Conservation (phyloP, 2,329 filamentous ascomycete genomes). For the Neurospora crassa region DNA sequence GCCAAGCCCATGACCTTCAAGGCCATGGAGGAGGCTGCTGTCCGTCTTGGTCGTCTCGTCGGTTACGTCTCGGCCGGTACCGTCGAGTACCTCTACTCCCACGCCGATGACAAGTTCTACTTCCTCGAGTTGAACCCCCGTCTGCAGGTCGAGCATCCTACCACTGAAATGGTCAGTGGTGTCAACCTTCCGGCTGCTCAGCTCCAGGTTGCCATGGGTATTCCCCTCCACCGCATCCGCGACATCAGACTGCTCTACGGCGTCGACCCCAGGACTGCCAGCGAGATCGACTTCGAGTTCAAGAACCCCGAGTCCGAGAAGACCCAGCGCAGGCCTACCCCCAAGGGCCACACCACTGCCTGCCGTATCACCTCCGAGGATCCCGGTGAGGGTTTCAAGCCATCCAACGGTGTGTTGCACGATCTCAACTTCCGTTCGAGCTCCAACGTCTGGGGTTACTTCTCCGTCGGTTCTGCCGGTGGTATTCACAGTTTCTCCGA, state of each 20-base stretch:
- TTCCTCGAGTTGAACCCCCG: conserved; percentile 97
- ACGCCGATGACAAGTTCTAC: conserved; percentile 97
- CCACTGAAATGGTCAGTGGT: conserved; percentile 97
- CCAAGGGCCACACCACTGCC: conserved; percentile 94
- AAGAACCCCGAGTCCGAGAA: conserved; percentile 72
- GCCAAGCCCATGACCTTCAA: conserved; percentile 84
- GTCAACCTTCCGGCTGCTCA: conserved; percentile 96
- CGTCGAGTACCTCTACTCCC: conserved; percentile 97
- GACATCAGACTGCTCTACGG: conserved; percentile 96
- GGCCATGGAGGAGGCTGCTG: conserved; percentile 92
- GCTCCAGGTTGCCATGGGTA: conserved; percentile 97
- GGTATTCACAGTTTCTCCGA: conserved; percentile 99
- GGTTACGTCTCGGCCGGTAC: conserved; percentile 98
- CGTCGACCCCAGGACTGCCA: conserved; percentile 77
- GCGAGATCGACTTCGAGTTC: conserved; percentile 95
- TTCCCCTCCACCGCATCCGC: conserved; percentile 87
- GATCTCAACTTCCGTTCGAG: conserved; percentile 98
- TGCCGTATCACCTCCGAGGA: conserved; percentile 99
- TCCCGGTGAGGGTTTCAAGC: conserved; percentile 98
- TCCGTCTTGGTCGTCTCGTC: conserved; percentile 85
- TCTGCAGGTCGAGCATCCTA: conserved; percentile 99
- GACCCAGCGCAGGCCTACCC: conserved; percentile 79
- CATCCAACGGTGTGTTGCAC: conserved; percentile 97
- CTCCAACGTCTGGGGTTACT: conserved; percentile 99
- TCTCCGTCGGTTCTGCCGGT: conserved; percentile 93